Conservation (phyloP, 495 filamentous ascomycete genomes). For the Penicillium dipodomyicola region DNA sequence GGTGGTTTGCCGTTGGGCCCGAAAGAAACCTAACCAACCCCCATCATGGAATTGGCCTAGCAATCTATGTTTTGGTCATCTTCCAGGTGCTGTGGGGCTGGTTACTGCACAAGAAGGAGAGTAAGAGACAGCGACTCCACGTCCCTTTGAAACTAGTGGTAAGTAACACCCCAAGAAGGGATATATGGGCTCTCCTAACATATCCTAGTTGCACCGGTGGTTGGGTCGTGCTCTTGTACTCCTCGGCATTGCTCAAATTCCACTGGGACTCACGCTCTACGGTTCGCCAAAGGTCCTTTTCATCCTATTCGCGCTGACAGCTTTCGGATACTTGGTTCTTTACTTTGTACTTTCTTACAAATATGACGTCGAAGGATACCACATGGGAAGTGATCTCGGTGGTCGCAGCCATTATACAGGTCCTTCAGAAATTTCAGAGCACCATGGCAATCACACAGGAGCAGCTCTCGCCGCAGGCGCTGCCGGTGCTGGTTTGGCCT, state of each 20-base stretch:
- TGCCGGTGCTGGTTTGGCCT: constrained; percentile 60
- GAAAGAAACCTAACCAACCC: constrained; percentile 82
- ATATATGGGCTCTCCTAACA: neutral
- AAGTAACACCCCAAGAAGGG: constrained; percentile 8
- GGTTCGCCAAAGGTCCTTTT: constrained; percentile 83
- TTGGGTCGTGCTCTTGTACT: constrained; percentile 71
- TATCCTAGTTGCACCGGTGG: constrained; percentile 73
- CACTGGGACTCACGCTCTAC: constrained; percentile 86
- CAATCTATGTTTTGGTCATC: constrained; percentile 80
- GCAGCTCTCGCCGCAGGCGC: constrained; percentile 49
- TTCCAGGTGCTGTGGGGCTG: constrained; percentile 78
- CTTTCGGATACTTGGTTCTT: constrained; percentile 59
- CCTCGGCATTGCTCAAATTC: constrained; percentile 82
- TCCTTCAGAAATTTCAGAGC: constrained; percentile 35
- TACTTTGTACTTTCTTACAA: constrained; percentile 74
- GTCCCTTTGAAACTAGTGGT: constrained; percentile 72
- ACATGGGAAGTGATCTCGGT: constrained; percentile 49
- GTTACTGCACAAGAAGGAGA: constrained; percentile 61
- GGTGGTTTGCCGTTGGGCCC: constrained; percentile 38
- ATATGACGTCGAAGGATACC: constrained; percentile 51
- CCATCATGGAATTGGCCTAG: constrained; percentile 89
- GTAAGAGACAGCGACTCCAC: constrained; percentile 53
- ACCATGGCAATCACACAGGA: constrained; percentile 29
- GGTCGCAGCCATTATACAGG: constrained; percentile 53
- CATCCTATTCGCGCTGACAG: constrained; percentile 76